phyloP scores from a whole-genome alignment of 2,329 filamentous ascomycete genomes.

The Keithomyces neogunnii region DNA sequence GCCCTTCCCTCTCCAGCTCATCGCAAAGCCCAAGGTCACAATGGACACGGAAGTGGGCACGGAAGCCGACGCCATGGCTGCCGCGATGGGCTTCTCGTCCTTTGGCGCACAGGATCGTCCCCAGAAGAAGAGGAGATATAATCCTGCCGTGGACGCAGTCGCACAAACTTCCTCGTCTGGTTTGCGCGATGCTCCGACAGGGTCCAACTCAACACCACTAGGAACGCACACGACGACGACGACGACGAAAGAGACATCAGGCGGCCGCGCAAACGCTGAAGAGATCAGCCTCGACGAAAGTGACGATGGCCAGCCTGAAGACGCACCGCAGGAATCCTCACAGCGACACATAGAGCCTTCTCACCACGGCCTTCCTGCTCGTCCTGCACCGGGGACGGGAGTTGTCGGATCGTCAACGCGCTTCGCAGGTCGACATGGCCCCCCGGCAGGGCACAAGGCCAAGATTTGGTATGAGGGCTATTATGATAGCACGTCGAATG shows the following conservation, averaged over 20 bases:
- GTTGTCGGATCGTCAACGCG: slow-evolving; percentile 4
- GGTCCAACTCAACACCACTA: slow-evolving; percentile 28
- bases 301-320: slow-evolving; percentile 14
- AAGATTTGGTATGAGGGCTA: slow-evolving; percentile 41
- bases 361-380: slow-evolving; percentile 24
- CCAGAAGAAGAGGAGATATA: slow-evolving; percentile 60
- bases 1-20: not conserved
- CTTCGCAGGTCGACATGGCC: not conserved
- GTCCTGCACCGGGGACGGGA: slow-evolving; percentile 16
- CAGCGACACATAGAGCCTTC: slow-evolving; percentile 11
- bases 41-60: slow-evolving; percentile 26
- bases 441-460: not conserved
- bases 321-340: not conserved
- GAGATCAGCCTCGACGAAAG: slow-evolving; percentile 38
- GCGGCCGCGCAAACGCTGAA: slow-evolving; percentile 26
- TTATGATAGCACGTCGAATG: slow-evolving; percentile 60
- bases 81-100: slow-evolving; percentile 67
- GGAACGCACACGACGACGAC: slow-evolving; percentile 11
- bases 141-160: slow-evolving; percentile 41
- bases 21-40: not conserved
- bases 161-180: slow-evolving; percentile 1
- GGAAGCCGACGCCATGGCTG: slow-evolving; percentile 25
- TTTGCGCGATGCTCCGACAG: slow-evolving; percentile 17
- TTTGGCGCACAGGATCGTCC: slow-evolving; percentile 51
- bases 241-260: slow-evolving; percentile 6